Evolutionary conservation across 2,329 filamentous ascomycete genomes (phyloP).

Genomic region (Alternaria atra): DNA sequence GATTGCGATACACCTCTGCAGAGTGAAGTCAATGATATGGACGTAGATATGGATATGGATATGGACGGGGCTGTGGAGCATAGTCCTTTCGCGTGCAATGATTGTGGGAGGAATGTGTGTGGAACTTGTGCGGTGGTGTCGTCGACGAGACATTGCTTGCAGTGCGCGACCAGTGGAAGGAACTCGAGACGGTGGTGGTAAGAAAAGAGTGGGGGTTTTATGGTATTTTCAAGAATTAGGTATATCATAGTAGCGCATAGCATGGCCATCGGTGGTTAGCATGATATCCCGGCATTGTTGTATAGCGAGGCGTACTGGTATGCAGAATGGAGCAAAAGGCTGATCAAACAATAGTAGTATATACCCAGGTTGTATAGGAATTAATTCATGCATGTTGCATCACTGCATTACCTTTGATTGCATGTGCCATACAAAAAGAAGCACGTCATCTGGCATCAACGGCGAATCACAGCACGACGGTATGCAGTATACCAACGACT

Average conservation of each 20-base stretch:
- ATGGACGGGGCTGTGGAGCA: constrained; percentile 28
- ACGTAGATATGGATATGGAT: constrained; percentile 52
- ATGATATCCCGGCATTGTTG: constrained; percentile 9
- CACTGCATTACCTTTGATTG: neutral
- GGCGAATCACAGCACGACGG: neutral
- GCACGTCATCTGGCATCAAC: neutral
- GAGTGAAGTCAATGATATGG: constrained; percentile 45
- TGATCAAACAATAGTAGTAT: neutral
- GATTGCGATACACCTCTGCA: constrained; percentile 55
- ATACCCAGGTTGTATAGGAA: neutral
- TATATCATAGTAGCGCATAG: neutral
- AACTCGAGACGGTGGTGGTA: constrained; percentile 28
- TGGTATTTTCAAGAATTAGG: neutral
- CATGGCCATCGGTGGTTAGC: neutral
- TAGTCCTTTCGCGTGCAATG: constrained; percentile 48
- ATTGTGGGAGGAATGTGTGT: constrained; percentile 54
- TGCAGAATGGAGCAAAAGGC: neutral
- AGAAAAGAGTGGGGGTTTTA: neutral
- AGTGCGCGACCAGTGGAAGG: constrained; percentile 47
- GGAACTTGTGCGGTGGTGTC: constrained; percentile 54
- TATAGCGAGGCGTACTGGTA: constrained; percentile 20
- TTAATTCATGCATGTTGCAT: neutral
- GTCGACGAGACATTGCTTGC: constrained; percentile 51
- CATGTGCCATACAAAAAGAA: neutral
- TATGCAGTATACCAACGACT: neutral